Evolutionary conservation across 805 yeast genomes (phyloP), one percentile per base, ranked within the genome.

Genomic region (Yamadazyma nakazawae): DNA sequence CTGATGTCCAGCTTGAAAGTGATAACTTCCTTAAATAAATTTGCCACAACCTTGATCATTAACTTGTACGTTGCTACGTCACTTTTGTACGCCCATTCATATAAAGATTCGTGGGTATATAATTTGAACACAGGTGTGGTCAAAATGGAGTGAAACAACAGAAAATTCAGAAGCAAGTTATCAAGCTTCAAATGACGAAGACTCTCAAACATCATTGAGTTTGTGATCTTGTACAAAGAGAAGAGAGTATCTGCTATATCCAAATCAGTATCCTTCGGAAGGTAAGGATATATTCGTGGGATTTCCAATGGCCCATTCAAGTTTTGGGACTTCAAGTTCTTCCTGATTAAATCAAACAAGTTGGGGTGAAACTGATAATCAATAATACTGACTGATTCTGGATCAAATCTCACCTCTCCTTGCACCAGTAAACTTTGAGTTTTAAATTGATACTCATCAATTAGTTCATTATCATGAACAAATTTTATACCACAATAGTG

Each of bases 401-500:
- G 41, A 14, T 38, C 25, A 21, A 38, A 38, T 25, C 19, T 26
- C 16, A 11, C 16, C 9, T 11, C 28, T 12, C 21, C 34, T 8
- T 19, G 18, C 2, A n/a, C 18, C 14, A 8, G 25, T 2, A 19
- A 6, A 2, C 45, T 19, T n/a, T 46, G 45, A 16, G 49, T 47
- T 18, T 48, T 19, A 18, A 24, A 36, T 16, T 40, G 26, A n/a
- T 34, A 39, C 17, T 45, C 48, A 6, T 34, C 43, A 5, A 40
- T 39, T 12, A 44, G 21, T 16, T 45, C 43, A 25, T 40, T 32
- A 42, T 46, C 49, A 18, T 46, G 17, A 18, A 41, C 32, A 18
- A 46, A 19, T 24, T 46, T 46, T 12, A 90, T 73, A 2, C 96
- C 96, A 63, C 92, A 85, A 59, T 88, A 89, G 61, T 88, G 95